Conservation (phyloP, 345 rosid species). For the Syzygium jambos region DNA sequence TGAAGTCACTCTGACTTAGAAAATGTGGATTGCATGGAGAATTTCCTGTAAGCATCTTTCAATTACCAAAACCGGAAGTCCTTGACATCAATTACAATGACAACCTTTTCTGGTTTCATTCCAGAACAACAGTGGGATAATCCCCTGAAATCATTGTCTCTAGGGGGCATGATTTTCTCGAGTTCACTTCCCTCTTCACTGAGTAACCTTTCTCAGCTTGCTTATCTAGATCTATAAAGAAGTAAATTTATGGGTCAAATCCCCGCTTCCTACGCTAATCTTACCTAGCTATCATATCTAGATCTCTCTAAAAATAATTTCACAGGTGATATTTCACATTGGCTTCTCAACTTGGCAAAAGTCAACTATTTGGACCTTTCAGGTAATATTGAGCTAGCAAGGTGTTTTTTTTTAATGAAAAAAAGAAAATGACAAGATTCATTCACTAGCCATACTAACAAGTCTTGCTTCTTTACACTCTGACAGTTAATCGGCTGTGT, state of each 20-base stretch:
- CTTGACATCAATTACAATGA: neutral
- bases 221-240: neutral
- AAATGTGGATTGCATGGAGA: neutral
- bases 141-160: neutral
- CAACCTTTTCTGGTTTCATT: neutral
- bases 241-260: constrained; percentile 5
- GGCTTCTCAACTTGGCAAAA: neutral
- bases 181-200: neutral
- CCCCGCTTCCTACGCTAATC: neutral
- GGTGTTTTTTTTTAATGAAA: neutral
- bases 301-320: neutral
- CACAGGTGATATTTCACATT: neutral
- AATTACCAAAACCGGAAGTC: neutral
- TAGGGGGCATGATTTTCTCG: neutral
- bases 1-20: neutral
- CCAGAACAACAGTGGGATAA: neutral
- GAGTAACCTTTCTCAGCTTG: neutral
- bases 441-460: neutral
- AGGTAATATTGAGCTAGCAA: neutral
- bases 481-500: neutral
- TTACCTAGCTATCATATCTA: neutral
- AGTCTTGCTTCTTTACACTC: neutral
- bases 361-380: neutral
- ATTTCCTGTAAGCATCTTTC: neutral
- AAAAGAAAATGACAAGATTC: neutral